Conservation (phyloP, 2,329 filamentous ascomycete species). For the Graphilbum ipis-grandicollis region DNA sequence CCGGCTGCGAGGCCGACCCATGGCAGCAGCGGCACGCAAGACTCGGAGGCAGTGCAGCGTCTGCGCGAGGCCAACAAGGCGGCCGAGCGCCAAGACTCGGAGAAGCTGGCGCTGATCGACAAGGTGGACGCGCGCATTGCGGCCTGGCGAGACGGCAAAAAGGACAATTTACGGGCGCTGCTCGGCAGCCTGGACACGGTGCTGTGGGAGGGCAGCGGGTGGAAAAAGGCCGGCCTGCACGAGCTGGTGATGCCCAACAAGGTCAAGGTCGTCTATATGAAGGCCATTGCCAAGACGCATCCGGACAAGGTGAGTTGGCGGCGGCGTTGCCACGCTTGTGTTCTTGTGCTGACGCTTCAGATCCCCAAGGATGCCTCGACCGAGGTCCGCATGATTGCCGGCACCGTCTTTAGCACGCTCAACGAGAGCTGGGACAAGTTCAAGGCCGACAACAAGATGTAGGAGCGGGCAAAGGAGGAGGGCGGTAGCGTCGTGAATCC, state of each 20-base stretch:
- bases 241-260: slow-evolving; percentile 85
- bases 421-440: slow-evolving; percentile 63
- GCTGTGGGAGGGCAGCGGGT: slow-evolving; percentile 79
- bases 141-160: slow-evolving; percentile 77
- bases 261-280: slow-evolving; percentile 98
- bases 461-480: slow-evolving; percentile 6
- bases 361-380: slow-evolving; percentile 46
- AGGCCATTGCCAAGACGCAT: slow-evolving; percentile 95
- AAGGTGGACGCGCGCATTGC: slow-evolving; percentile 64
- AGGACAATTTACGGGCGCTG: slow-evolving; percentile 79
- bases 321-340: background rate
- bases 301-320: slow-evolving; percentile 68
- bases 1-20: slow-evolving; percentile 16
- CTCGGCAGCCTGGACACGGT: slow-evolving; percentile 76
- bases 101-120: slow-evolving; percentile 80
- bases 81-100: slow-evolving; percentile 73
- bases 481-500: background rate
- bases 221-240: slow-evolving; percentile 92
- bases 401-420: slow-evolving; percentile 46
- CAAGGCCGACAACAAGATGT: slow-evolving; percentile 50
- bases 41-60: slow-evolving; percentile 63
- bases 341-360: slow-evolving; percentile 17
- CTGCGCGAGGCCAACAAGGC: slow-evolving; percentile 72
- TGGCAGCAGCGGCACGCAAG: slow-evolving; percentile 18
- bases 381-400: slow-evolving; percentile 48